Base-by-base conservation (phyloP, 495 filamentous ascomycete species). In the Xylaria palmicola region DNA sequence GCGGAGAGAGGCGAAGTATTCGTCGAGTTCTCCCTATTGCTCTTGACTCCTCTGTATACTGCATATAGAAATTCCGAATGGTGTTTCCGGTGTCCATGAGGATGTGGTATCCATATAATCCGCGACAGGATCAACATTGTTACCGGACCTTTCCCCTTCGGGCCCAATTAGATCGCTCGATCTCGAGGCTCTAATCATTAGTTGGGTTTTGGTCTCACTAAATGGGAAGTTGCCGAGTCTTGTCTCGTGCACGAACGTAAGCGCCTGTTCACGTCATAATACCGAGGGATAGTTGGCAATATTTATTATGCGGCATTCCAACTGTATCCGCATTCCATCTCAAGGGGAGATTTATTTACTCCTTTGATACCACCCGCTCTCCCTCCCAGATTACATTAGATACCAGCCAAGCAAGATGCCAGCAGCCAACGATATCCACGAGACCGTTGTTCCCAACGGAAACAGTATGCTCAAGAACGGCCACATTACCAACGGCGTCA, bases 211-310 rank as follows among this genome's bases (percentile, higher is more conserved):
- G 20, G 32, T 0, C 26, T 50, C 48, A 50, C 48, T 34, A 36
- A 50, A 50, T 27, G 48, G 29, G 48, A 50, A 50, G 48, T 36
- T 50, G 32, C 49, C 19, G 49, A 37, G 17, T 37, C 26, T 17
- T n/a, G 13, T 29, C 1, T 19, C 30, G 19, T 50, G 32, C 27
- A 37, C 7, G 32, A 15, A 30, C 10, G 8, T 12, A 15, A 49
- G 27, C 17, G 5, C 26, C 12, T 49, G 12, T 29, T 29, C 26
- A 52, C 32, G 32, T 52, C 49, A 52, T 24, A 20, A 19, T 13
- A 20, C 32, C 29, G 30, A 22, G 17, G 1, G 7, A 12, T 49
- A 22, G 29, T 20, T n/a, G 12, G 4, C n/a, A 36, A 3, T 37
- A n/a, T 52, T 15, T 36, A 52, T 50, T 10, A 37, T 9, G 15